Percentiles rank a stretch among this genome's conserved stretches.
These are phyloP conservation scores for Botrytis squamosa DNA, from an alignment of 2,329 filamentous ascomycete genomes.

Conservation along the genomic window DNA sequence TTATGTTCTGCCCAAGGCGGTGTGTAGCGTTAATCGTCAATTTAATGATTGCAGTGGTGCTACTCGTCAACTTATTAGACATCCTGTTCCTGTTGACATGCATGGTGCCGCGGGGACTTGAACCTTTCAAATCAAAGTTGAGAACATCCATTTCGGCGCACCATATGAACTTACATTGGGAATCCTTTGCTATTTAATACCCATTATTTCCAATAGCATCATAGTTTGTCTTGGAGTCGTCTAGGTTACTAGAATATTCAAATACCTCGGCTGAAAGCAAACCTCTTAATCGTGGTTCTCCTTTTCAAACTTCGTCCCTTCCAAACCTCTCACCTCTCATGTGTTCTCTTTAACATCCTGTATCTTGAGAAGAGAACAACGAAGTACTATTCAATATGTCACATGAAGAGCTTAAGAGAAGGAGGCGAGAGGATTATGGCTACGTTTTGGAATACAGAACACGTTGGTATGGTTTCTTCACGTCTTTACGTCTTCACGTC, in stretches of 20 bases:
- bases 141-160: not conserved
- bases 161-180: not conserved
- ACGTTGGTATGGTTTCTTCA: conserved; percentile 61
- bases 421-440: conserved; percentile 69
- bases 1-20: conserved; percentile 9
- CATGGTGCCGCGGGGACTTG: not conserved
- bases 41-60: not conserved
- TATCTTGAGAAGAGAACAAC: not conserved
- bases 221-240: not conserved
- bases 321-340: not conserved
- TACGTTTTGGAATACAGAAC: conserved; percentile 81
- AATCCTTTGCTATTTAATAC: not conserved
- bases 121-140: not conserved
- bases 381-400: conserved; percentile 28
- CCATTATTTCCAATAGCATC: not conserved
- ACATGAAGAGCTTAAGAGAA: conserved; percentile 53
- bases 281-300: not conserved
- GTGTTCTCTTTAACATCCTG: not conserved
- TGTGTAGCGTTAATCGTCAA: not conserved
- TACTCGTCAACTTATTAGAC: not conserved
- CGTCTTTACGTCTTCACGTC: not conserved
- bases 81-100: not conserved
- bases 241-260: not conserved
- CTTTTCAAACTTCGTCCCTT: not conserved
- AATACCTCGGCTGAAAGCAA: not conserved